Base-by-base conservation (phyloP, 1,139 yeast species). In the Wickerhamomyces sp. region DNA sequence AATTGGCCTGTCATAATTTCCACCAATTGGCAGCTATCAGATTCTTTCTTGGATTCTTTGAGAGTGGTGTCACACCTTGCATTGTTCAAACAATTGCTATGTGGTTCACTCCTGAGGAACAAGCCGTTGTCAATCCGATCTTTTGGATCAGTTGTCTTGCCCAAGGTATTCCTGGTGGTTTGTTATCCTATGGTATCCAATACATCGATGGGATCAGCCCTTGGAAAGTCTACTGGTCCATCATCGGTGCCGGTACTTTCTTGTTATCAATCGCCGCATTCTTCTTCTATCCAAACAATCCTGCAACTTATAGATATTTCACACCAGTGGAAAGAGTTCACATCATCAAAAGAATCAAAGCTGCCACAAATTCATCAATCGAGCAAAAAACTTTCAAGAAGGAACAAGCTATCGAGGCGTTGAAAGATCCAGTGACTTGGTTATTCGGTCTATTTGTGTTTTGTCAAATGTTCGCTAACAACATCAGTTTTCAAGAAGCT, bases 61-160 rank as follows among this genome's bases (percentile, higher is more conserved):
- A 74, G 47, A 55, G 68, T 35, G 61, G 66, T 34, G 61, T 70
- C 7, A 69, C 75, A 3, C 80, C 82, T 3, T 70, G 75, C 2
- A 65, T 71, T 45, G 69, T 74, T 29, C 61, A 72, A 30, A 58
- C 78, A 28, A 73, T 80, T 9, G 62, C 72, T 16, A 75, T 70
- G 52, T 78, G 74, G 68, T 76, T 72, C 56, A 69, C 62, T 31
- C 62, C 49, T 2, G 37, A 32, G 59, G 46, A 70, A 62, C 25
- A 79, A 72, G 53, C 75, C 63, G 37, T 72, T 66, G 41, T 55
- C 64, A 32, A 31, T 14, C 66, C 79, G 49, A 60, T 67, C 33
- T 63, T 65, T 41, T 75, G 75, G 78, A 70, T 70, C 42, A 65
- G 70, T 15, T 68, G 63, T 47, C 64, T 68, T 40, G 80, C 80